These are phyloP conservation scores for Fusarium beomiforme DNA, from an alignment of 2,329 filamentous ascomycete genomes.

Conservation along the genomic window DNA sequence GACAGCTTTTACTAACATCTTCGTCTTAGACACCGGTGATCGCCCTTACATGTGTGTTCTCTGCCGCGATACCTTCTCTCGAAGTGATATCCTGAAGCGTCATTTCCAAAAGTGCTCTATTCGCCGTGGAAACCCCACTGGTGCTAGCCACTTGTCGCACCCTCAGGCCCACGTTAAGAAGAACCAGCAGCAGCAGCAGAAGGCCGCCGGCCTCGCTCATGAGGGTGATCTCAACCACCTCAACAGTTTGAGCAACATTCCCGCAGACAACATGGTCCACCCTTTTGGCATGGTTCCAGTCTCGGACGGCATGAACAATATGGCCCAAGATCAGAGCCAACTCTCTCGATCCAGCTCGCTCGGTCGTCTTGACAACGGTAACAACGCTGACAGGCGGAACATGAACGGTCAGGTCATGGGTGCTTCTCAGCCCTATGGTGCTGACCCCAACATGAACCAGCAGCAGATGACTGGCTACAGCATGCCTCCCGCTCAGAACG, in stretches of 20 bases:
- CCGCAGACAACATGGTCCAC: conserved; percentile 66
- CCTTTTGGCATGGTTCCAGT: conserved; percentile 67
- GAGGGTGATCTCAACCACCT: conserved; percentile 68
- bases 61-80: conserved; percentile 97
- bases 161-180: conserved; percentile 90
- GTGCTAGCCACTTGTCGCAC: conserved; percentile 93
- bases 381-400: conserved; percentile 66
- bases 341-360: conserved; percentile 70
- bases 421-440: conserved; percentile 65
- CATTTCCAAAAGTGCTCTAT: conserved; percentile 99
- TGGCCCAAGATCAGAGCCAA: conserved; percentile 69
- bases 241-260: conserved; percentile 68
- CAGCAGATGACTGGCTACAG: conserved; percentile 72
- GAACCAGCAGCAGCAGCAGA: conserved; percentile 69
- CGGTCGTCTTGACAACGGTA: conserved; percentile 65
- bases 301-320: conserved; percentile 67
- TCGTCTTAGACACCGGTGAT: conserved; percentile 84
- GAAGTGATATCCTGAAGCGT: conserved; percentile 97
- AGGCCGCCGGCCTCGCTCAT: conserved; percentile 61
- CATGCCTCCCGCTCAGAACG: conserved; percentile 70
- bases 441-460: conserved; percentile 70
- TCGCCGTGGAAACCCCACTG: conserved; percentile 92
- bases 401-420: conserved; percentile 63
- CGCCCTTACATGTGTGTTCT: conserved; percentile 98
- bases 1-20: conserved; percentile 42